These are phyloP conservation scores for Primulina eburnea DNA, from an alignment of 257 asterid species.

Conservation along the genomic window DNA sequence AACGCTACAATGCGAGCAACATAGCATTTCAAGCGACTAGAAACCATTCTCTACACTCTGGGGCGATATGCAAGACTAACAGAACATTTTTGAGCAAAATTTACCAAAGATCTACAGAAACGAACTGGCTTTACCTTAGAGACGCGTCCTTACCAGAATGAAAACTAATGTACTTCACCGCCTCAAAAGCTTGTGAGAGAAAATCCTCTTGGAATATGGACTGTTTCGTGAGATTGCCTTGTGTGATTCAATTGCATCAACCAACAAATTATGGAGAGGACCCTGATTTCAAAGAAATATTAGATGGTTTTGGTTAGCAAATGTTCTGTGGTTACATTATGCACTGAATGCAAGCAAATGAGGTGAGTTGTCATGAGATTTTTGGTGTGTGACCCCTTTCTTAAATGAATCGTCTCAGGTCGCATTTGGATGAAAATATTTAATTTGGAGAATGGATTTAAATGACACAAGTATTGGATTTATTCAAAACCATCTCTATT, in stretches of 20 bases:
- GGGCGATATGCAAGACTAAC: too few species aligned
- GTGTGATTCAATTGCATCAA: constrained; percentile 65
- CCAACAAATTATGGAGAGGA: constrained; percentile 46
- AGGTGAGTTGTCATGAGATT: too few species aligned
- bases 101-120: constrained; percentile 27
- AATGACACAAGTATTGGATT: too few species aligned
- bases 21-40: constrained; percentile 24
- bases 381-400: background rate
- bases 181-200: constrained; percentile 66
- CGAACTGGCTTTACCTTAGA: constrained; percentile 1
- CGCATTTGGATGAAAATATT: too few species aligned
- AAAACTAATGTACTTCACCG: constrained; percentile 32
- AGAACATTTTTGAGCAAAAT: constrained; percentile 16
- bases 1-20: constrained; percentile 22
- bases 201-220: constrained; percentile 82
- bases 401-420: background rate
- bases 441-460: too few species aligned
- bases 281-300: constrained; percentile 50
- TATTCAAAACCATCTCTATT: too few species aligned
- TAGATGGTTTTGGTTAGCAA: background rate
- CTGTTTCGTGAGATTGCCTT: constrained; percentile 66
- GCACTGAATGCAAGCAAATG: background rate
- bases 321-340: background rate
- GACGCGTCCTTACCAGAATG: constrained; percentile 20
- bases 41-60: constrained; percentile 35